Evolutionary conservation across 805 yeast species (phyloP), one percentile per base, ranked within the genome.

Genomic region (Yamadazyma takamatsuzukensis): DNA sequence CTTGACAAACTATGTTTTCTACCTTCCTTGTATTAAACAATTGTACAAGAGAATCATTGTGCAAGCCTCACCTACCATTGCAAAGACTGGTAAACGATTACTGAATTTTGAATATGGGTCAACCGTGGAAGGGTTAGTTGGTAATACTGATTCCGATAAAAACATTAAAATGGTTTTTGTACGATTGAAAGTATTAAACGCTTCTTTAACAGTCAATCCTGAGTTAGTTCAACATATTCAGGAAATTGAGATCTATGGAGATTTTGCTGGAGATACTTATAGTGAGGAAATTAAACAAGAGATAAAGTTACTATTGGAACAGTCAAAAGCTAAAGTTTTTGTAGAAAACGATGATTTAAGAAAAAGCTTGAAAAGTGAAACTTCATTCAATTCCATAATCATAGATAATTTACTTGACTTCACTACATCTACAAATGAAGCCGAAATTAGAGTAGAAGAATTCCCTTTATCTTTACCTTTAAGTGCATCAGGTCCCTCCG

Each of bases 1-100:
- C 1, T 45, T 44, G 15, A 60, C 70, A 17, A 63, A 61, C 44
- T 64, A 38, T 40, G 41, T 44, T 18, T 58, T 60, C 34, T 64
- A 64, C 39, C 43, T 51, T 30, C 65, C 65, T 10, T 58, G 64
- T 33, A 32, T 53, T 27, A 28, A 35, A 14, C 44, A 54, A 28
- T 43, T 64, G 22, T 64, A 64, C 44, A 36, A 40, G 7, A 44
- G 42, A 12, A 42, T 64, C 12, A 36, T 44, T 15, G 14, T 30
- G 21, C 36, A 19, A 34, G 45, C 23, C 35, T 35, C 7, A 18
- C 33, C 30, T 8, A 22, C 15, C 13, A 15, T 30, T 7, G 12
- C 7, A 21, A 28, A 15, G 17, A 32, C 13, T n/a, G 22, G 25
- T 18, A 10, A 18, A 11, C 28, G 54, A 27, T 38, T 40, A 11